Evolutionary conservation across 768 basidiomycete species (phyloP), one percentile per base, ranked within the genome.

Genomic region (Termitomyces sp.): DNA sequence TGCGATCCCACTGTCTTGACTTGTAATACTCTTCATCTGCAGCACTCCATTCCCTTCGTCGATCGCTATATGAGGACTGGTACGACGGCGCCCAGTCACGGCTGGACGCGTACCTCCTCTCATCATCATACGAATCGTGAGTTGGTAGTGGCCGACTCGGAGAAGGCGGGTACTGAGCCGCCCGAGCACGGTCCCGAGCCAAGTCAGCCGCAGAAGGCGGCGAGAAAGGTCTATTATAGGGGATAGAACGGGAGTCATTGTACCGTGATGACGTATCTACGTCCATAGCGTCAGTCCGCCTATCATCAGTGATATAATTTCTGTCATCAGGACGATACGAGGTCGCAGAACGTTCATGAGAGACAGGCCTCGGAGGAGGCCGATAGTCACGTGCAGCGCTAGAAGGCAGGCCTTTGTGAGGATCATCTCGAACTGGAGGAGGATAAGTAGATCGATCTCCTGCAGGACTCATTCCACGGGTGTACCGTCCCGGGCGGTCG

Each of bases 251-350:
- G n/a, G 68, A 57, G 19, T 76, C 76, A 31, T 68, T 67, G 49
- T 72, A 77, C 4, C 77, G 73, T 4, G 69, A 56, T 34, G 64
- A 31, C 17, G 61, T 41, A 55, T 75, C 73, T 40, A 74, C 60
- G 49, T 74, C 73, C 56, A 73, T 62, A 38, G 68, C 42, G 42
- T 75, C 73, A 56, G 69, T 47, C 23, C 76, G 71, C 57, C 76
- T 69, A 57, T 73, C 71, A 53, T 75, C 75, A 59, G 61, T 47
- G 12, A 56, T 42, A 43, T 71, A 70, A 11, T 47, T 56, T 62
- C 74, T 71, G 40, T 75, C 72, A 32, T 79, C 75, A 25, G 78
- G 69, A 43, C 78, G 71, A 57, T 78, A 80, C 1, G 60, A 46
- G 32, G 41, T 25, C 8, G 54, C 42, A 27, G 60, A 37, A 29